Percentiles rank a stretch among this genome's conserved stretches.
Conservation (phyloP, 2,329 filamentous ascomycete species). For the Scleromitrula shiraiana region DNA sequence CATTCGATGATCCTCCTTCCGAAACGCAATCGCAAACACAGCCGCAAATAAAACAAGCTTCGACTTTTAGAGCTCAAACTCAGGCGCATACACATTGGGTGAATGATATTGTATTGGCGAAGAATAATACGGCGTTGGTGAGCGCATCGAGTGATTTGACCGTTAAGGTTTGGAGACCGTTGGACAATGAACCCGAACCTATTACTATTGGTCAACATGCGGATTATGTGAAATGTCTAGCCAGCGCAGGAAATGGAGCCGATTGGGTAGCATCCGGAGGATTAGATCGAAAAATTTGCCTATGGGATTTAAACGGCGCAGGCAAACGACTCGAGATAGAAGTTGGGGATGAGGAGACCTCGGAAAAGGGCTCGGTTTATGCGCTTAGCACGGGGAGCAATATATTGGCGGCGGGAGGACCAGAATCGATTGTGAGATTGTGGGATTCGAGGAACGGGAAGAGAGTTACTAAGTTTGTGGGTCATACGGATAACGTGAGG, state of each 20-base stretch:
- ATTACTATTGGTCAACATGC: conserved; percentile 83
- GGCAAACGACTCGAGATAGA: conserved; percentile 85
- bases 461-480: conserved; percentile 90
- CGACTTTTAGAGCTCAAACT: conserved; percentile 52
- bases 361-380: conserved; percentile 92
- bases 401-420: conserved; percentile 84
- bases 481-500: conserved; percentile 90
- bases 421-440: conserved; percentile 84
- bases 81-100: conserved; percentile 75
- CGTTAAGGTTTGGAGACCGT: conserved; percentile 71
- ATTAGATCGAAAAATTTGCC: conserved; percentile 80
- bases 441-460: conserved; percentile 89
- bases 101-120: conserved; percentile 62
- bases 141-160: conserved; percentile 69
- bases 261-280: conserved; percentile 93
- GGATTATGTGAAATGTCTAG: conserved; percentile 94
- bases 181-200: conserved; percentile 54
- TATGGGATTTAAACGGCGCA: conserved; percentile 87
- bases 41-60: no score
- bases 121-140: conserved; percentile 57
- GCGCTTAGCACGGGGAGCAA: conserved; percentile 72
- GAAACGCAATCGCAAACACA: conserved; percentile 33
- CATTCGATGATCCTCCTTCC: conserved; percentile 26
- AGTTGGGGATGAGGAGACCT: conserved; percentile 71
- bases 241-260: conserved; percentile 60